Base-by-base conservation (phyloP, 176 grass and related monocot species). In the Leersia perrieri region DNA sequence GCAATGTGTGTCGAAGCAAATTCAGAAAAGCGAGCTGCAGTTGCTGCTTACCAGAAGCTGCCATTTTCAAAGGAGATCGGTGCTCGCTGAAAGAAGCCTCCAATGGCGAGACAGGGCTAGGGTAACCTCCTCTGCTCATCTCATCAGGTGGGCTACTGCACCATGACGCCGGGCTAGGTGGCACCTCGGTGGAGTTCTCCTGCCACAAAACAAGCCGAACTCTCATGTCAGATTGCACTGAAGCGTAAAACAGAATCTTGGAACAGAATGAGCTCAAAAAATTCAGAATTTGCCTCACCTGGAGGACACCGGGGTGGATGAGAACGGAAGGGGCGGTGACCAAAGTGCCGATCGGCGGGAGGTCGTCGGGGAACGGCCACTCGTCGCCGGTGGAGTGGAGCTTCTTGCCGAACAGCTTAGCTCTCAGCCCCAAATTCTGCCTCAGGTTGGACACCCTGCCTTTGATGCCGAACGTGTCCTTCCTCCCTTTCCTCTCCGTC, bases 101-200 rank as follows among this genome's bases (percentile, higher is more conserved):
- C 74, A 97, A 80, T 53, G 91, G 89, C 1, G 97, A 99, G 2
- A 99, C 90, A 45, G 97, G 97, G 55, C 93, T 99, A 18, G 97
- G 90, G 82, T 99, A 94, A 7, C 88, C 91, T 49, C 88, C 93
- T 44, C 91, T 57, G 78, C 22, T 93, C 70, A 87, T 96, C 51
- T 99, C 97, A 65, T 96, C 93, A 11, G 87, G 45, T 12, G 93
- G 85, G 74, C 89, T 99, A 81, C 88, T 99, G 84, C 89, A 96
- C 84, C 92, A 77, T 8, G 97, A 99, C 70, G 82, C 97, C 39
- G 97, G 97, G 70, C 97, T 99, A 6, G 97, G 97, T 1, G 97
- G 97, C 39, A 99, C 93, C 89, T 99, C 97, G 0, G 97, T 99
- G 55, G 91, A 96, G 87, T 99, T 99, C 79, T 96, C 97, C 97